These are phyloP conservation scores for Cercospora sesami DNA, from an alignment of 2,329 filamentous ascomycete genomes.

Conservation along the genomic window DNA sequence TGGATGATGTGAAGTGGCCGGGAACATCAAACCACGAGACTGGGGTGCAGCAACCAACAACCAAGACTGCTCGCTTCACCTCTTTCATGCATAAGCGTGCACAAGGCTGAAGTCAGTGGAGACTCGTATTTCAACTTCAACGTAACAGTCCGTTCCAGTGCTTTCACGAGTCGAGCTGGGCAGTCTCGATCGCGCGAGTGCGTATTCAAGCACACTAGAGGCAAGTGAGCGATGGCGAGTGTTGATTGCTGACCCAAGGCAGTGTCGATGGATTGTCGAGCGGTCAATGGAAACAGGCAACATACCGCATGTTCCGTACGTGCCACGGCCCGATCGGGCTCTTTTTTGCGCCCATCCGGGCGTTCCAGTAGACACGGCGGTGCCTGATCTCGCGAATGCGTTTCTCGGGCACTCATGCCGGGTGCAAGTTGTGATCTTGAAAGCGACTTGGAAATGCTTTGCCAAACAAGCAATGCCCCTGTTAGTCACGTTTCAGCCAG, in stretches of 20 bases:
- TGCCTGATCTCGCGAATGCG: neutral
- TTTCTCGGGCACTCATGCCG: neutral
- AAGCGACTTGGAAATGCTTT: neutral
- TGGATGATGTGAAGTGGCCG: neutral
- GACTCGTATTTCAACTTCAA: neutral
- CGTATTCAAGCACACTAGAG: neutral
- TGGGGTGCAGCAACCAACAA: conserved; percentile 3
- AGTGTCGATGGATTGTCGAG: neutral
- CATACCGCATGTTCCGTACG: neutral
- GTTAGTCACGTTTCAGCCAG: conserved; percentile 8
- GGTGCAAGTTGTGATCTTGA: neutral
- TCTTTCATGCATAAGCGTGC: neutral
- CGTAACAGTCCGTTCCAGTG: neutral
- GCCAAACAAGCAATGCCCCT: conserved; percentile 1
- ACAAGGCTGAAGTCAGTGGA: neutral
- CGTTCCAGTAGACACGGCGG: neutral
- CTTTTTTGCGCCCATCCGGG: neutral
- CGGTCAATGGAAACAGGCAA: neutral
- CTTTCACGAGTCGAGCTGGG: neutral
- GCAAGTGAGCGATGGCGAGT: neutral
- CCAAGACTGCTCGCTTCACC: neutral
- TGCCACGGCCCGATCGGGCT: neutral
- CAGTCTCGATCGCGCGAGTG: neutral
- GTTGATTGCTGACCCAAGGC: neutral
- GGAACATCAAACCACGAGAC: neutral